A percentile compares a stretch with the other conserved stretches of the same genome.
phyloP scores from a whole-genome alignment of 306 rosid species.

The Corylus americana region DNA sequence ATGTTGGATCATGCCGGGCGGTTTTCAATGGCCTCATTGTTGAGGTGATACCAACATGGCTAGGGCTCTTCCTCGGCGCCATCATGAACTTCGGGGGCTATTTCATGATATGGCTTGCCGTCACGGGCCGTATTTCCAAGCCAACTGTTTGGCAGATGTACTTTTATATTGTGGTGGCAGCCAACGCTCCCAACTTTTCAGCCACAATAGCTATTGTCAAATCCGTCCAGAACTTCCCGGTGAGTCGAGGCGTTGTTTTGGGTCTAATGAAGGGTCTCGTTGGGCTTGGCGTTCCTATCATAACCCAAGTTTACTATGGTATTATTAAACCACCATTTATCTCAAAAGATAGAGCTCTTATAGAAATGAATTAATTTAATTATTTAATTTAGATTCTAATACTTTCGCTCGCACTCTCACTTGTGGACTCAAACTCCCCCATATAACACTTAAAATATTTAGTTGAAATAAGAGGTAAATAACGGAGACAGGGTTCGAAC shows the following conservation, averaged over 20 bases:
- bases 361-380: too few species aligned
- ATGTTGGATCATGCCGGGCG: conserved; percentile 46
- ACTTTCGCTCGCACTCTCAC: too few species aligned
- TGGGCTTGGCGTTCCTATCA: conserved; percentile 54
- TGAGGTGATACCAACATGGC: conserved; percentile 50
- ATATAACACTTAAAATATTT: too few species aligned
- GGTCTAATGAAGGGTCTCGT: conserved; percentile 54
- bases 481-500: too few species aligned
- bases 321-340: too few species aligned
- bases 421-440: too few species aligned
- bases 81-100: conserved; percentile 47
- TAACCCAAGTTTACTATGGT: conserved; percentile 46
- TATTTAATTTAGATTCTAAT: too few species aligned
- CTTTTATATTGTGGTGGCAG: conserved; percentile 41
- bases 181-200: conserved; percentile 46
- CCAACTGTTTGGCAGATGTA: conserved; percentile 55
- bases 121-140: conserved; percentile 33
- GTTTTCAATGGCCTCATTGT: conserved; percentile 43
- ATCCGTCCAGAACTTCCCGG: conserved; percentile 54
- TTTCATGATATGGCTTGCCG: conserved; percentile 50
- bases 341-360: too few species aligned
- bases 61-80: conserved; percentile 45
- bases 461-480: too few species aligned
- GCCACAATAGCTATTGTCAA: conserved; percentile 46
- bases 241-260: conserved; percentile 47